Percentiles rank a stretch among this genome's conserved stretches.
Evolutionary conservation across 2,329 filamentous ascomycete species (phyloP).

Genomic region (Karstenula rhodostoma): DNA sequence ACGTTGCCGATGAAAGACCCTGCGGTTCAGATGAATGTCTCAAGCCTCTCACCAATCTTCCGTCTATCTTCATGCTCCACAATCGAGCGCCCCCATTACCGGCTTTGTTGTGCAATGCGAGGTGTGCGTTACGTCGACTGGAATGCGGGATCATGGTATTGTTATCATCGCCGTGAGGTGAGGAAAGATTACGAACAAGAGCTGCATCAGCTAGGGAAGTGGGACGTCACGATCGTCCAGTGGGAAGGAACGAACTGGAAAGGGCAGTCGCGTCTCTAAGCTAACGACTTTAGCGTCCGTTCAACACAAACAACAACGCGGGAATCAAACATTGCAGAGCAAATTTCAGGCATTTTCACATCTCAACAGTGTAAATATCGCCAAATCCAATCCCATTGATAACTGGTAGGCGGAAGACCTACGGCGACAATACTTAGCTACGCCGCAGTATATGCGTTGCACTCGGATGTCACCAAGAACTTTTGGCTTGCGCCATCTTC

Average conservation of each 20-base stretch:
- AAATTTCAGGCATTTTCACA: too few relatives aligned
- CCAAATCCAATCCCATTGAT: too few relatives aligned
- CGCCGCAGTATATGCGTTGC: too few relatives aligned
- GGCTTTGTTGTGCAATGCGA: not conserved
- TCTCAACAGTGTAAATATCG: too few relatives aligned
- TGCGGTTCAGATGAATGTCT: conserved; percentile 1
- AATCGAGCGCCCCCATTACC: not conserved
- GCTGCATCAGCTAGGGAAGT: not conserved
- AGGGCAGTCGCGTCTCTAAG: not conserved
- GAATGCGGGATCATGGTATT: not conserved
- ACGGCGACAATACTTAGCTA: too few relatives aligned
- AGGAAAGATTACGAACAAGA: not conserved
- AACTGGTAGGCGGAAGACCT: too few relatives aligned
- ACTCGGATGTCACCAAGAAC: too few relatives aligned
- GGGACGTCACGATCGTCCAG: not conserved
- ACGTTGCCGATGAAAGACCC: not conserved
- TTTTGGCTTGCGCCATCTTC: too few relatives aligned
- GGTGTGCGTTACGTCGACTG: not conserved
- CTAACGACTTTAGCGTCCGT: too few relatives aligned
- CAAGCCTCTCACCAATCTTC: not conserved
- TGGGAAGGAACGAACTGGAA: not conserved
- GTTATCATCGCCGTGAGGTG: not conserved
- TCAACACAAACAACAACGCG: too few relatives aligned
- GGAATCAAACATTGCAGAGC: too few relatives aligned
- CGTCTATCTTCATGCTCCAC: not conserved